Conservation (phyloP, 306 rosid species). For the Cucumis sativus region DNA sequence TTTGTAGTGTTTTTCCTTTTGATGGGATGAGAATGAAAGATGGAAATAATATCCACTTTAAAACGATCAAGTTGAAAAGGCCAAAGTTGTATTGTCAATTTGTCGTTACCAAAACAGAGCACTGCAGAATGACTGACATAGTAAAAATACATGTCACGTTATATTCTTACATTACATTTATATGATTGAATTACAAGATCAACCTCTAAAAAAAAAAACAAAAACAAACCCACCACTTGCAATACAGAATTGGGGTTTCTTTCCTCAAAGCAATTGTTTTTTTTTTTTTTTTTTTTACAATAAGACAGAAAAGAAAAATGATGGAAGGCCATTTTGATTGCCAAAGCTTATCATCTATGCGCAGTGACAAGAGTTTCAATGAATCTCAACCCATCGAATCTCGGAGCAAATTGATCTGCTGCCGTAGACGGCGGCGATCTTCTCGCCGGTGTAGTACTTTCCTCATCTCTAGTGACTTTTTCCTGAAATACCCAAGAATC, state of each 20-base stretch:
- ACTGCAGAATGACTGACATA: background rate
- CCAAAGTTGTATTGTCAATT: background rate
- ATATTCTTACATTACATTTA: background rate
- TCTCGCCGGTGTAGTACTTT: constrained; percentile 2
- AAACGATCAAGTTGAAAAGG: background rate
- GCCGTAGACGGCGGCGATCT: background rate
- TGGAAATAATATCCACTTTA: background rate
- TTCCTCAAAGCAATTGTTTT: background rate
- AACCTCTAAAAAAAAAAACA: background rate
- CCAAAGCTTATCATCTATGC: constrained; percentile 23
- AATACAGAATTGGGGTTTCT: background rate
- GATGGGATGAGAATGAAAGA: background rate
- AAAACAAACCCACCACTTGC: background rate
- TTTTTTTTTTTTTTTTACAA: background rate
- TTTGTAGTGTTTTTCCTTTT: background rate
- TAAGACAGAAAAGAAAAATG: background rate
- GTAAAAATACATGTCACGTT: background rate
- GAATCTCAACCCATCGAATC: constrained; percentile 41
- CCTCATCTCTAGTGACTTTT: constrained; percentile 5
- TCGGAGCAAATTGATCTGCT: constrained; percentile 27
- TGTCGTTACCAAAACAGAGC: background rate
- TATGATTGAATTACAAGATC: background rate
- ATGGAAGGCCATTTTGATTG: background rate
- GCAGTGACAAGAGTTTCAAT: constrained; percentile 41
- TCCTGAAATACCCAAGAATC: constrained; percentile 12